These are phyloP conservation scores for Agaricus bisporus DNA, from an alignment of 768 basidiomycete genomes.

Conservation along the genomic window DNA sequence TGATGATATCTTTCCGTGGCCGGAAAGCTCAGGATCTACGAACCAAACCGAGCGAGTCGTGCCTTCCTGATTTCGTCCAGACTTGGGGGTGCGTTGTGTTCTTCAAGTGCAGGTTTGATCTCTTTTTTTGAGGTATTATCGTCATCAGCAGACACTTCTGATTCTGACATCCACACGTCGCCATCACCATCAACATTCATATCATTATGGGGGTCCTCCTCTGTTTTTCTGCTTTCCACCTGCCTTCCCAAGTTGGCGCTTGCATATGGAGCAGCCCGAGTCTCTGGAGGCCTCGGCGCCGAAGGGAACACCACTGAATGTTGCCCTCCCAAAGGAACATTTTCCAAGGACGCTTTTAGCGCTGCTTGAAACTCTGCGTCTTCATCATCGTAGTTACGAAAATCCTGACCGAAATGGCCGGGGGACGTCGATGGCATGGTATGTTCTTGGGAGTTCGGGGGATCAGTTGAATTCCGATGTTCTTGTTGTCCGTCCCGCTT, in stretches of 20 bases:
- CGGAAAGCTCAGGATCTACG: conserved; percentile 16
- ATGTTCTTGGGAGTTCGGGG: neutral
- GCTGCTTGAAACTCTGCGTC: conserved; percentile 87
- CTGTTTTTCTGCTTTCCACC: neutral
- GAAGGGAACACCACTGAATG: conserved; percentile 22
- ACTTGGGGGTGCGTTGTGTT: conserved; percentile 31
- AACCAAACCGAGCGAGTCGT: conserved; percentile 60
- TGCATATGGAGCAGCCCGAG: conserved; percentile 25
- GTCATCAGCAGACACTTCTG: conserved; percentile 13
- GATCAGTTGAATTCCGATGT: neutral
- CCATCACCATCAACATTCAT: neutral
- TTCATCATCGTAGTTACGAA: conserved; percentile 76
- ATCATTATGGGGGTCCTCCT: neutral
- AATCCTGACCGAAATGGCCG: neutral
- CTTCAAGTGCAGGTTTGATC: conserved; percentile 17
- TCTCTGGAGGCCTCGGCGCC: conserved; percentile 2
- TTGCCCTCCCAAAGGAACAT: conserved; percentile 46
- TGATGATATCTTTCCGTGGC: too few species aligned
- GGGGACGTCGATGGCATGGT: neutral
- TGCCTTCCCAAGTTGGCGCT: conserved; percentile 13
- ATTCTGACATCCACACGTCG: conserved; percentile 3
- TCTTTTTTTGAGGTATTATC: conserved; percentile 11
- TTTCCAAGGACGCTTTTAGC: conserved; percentile 73
- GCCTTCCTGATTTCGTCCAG: conserved; percentile 65
- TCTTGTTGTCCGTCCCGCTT: neutral